phyloP scores from a whole-genome alignment of 2,329 filamentous ascomycete genomes.

The Parafenestella ontariensis region DNA sequence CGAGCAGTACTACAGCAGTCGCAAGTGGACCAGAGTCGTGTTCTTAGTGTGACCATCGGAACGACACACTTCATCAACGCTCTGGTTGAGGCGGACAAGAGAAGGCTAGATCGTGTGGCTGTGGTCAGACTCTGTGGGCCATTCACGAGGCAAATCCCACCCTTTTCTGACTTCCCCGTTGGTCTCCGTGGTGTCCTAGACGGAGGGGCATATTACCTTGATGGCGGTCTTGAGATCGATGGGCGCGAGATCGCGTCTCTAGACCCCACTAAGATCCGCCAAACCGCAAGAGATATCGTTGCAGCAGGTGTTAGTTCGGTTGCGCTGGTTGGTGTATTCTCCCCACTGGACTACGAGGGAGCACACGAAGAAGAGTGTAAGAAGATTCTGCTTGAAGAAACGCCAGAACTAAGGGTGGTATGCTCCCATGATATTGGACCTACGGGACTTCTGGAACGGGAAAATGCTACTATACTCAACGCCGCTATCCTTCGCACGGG shows the following conservation, averaged over 20 bases:
- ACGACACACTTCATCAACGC: conserved; percentile 68
- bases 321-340: conserved; percentile 57
- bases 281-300: conserved; percentile 43
- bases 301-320: conserved; percentile 49
- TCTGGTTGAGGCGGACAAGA: conserved; percentile 61
- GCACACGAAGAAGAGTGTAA: conserved; percentile 27
- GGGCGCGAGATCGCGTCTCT: conserved; percentile 54
- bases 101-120: conserved; percentile 59
- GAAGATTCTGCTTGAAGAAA: conserved; percentile 43
- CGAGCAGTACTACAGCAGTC: conserved; percentile 42
- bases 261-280: conserved; percentile 49
- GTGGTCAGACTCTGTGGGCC: conserved; percentile 63
- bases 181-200: conserved; percentile 57
- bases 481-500: conserved; percentile 67
- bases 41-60: conserved; percentile 19
- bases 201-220: conserved; percentile 52
- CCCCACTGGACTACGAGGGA: conserved; percentile 52
- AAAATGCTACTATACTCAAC: conserved; percentile 71
- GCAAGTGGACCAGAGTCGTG: conserved; percentile 2
- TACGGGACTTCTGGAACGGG: conserved; percentile 63
- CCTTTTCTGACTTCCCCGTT: conserved; percentile 62
- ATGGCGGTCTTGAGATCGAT: conserved; percentile 55
- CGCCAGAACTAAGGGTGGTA: conserved; percentile 50
- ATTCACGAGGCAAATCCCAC: conserved; percentile 60
- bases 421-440: conserved; percentile 56